Conservation (phyloP, 2,329 filamentous ascomycete genomes). For the Clarireedia sp. region DNA sequence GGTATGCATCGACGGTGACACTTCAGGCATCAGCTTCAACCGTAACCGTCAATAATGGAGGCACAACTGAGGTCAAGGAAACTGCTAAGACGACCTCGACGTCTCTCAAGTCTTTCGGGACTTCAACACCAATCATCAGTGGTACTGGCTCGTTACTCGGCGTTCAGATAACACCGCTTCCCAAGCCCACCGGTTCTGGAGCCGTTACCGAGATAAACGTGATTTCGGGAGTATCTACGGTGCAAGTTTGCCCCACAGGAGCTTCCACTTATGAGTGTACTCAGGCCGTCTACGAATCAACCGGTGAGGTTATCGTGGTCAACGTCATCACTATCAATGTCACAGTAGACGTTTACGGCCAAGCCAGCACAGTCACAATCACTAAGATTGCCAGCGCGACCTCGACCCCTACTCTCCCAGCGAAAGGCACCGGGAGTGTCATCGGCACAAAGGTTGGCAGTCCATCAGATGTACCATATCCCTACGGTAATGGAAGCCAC, state of each 20-base stretch:
- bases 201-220: constrained; percentile 8
- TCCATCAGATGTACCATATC: background rate
- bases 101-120: constrained; percentile 1
- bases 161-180: background rate
- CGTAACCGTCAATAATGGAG: background rate
- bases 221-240: constrained; percentile 5
- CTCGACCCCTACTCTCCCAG: constrained; percentile 5
- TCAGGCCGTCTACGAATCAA: constrained; percentile 2
- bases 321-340: constrained; percentile 9
- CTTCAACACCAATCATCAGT: background rate
- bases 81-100: background rate
- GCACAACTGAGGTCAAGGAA: background rate
- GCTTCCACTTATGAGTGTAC: constrained; percentile 4
- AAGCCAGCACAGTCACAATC: constrained; percentile 2
- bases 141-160: constrained; percentile 1
- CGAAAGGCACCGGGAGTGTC: background rate
- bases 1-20: background rate
- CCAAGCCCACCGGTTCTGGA: background rate
- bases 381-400: constrained; percentile 3
- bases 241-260: constrained; percentile 7
- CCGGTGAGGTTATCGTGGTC: constrained; percentile 1
- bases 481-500: constrained; percentile 1
- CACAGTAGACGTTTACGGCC: background rate
- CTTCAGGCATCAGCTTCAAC: background rate
- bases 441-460: background rate